phyloP scores from a whole-genome alignment of 1,284 basidiomycete species.

The Moesziomyces aphidis region DNA sequence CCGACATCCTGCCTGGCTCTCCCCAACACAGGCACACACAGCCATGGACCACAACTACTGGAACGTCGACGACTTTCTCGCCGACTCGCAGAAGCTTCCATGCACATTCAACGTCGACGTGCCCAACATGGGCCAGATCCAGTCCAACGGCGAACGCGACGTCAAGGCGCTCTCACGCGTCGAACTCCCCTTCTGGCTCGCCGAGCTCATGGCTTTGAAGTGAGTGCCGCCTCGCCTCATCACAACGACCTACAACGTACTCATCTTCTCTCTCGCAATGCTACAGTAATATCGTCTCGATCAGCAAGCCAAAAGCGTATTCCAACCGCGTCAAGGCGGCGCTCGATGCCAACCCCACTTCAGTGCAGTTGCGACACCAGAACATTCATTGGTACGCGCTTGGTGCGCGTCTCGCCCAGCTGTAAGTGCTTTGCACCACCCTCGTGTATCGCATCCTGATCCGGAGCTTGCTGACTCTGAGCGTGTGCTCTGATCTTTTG shows the following conservation, averaged over 20 bases:
- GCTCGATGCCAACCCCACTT: constrained; percentile 58
- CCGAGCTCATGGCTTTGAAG: constrained; percentile 62
- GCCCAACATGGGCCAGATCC: constrained; percentile 63
- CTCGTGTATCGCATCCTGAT: background rate
- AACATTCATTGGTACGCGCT: constrained; percentile 65
- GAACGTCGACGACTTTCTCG: constrained; percentile 60
- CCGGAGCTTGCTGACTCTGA: too few species aligned
- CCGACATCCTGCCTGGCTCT: background rate
- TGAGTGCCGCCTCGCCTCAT: constrained; percentile 13
- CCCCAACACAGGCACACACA: background rate
- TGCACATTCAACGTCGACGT: constrained; percentile 63
- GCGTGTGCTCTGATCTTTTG: background rate
- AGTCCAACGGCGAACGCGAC: constrained; percentile 53
- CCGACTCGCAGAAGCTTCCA: constrained; percentile 58
- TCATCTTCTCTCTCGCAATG: background rate
- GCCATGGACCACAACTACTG: constrained; percentile 64
- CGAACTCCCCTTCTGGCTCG: constrained; percentile 66
- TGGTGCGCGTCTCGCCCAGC: constrained; percentile 55
- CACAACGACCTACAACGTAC: too few species aligned
- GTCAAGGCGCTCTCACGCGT: constrained; percentile 58
- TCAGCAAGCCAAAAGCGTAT: constrained; percentile 62
- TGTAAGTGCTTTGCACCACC: constrained; percentile 35
- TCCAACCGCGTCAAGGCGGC: constrained; percentile 58
- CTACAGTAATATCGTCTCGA: constrained; percentile 56
- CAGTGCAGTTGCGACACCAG: constrained; percentile 59